Base-by-base conservation (phyloP, 306 rosid genomes). In the Lathyrus sativus region DNA sequence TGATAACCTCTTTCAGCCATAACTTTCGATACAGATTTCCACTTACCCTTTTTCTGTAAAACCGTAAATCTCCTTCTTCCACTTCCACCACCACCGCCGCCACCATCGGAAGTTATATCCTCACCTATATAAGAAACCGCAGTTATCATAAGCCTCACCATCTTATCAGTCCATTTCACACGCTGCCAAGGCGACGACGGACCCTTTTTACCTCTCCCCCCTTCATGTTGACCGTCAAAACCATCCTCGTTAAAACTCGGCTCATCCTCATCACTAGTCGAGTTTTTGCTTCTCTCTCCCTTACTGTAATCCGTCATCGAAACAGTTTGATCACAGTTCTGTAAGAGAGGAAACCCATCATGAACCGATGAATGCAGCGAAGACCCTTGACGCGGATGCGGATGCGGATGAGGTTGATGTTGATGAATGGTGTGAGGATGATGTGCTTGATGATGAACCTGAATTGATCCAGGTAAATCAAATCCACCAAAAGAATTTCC, bases 151-250 rank as follows among this genome's bases (percentile, higher is more conserved):
- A 92, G 91, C 87, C 18, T 89, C 70, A 92, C 96, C 96, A 92
- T 92, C 83, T 89, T 88, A 81, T 86, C 92, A 2, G 91, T 85
- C 98, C 98, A 92, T 80, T 89, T 89, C 64, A 92, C 98, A 7
- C 96, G 89, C 67, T 92, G 98, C 98, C 96, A 92, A 5, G 88
- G 84, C 1, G 83, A 92, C 3, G 87, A 81, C 0, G 83, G 87
- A 4, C 87, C 91, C 83, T 85, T 92, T 82, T 86, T 89, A 78
- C 95, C 96, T 81, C 76, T 81, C 65, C 71, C 57, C 1, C 15
- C 57, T 75, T 91, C 92, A 58, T 75, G 74, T 37, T 79, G 79
- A 76, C 84, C 81, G 56, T 91, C 96, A 57, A 72, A 31, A 64
- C 91, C 88, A 35, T 87, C 96, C 57, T 92, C 98, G 0, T 59